phyloP scores from a whole-genome alignment of 2,329 filamentous ascomycete genomes.

The Colletotrichum neosansevieriae region DNA sequence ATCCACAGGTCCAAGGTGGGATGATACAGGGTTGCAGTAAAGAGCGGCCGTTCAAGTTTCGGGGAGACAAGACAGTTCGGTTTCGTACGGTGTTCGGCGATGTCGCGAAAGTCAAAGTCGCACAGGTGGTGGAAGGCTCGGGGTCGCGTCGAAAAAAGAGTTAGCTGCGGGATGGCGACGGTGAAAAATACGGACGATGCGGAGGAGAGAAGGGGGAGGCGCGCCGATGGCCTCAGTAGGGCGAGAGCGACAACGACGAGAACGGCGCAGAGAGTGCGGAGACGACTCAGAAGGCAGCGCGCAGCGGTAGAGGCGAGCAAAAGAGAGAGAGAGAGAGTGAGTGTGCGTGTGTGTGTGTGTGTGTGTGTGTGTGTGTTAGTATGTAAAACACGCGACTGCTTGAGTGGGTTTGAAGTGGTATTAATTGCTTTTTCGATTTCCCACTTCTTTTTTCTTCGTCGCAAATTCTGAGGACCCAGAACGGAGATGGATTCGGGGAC shows the following conservation, averaged over 20 bases:
- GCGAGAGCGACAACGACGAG: background rate
- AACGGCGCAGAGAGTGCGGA: slow-evolving; percentile 2
- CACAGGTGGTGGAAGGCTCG: slow-evolving; percentile 10
- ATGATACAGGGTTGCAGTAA: slow-evolving; percentile 40
- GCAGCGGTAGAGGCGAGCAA: background rate
- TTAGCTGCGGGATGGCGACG: slow-evolving; percentile 9
- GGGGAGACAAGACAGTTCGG: slow-evolving; percentile 18
- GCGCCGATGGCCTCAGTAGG: background rate
- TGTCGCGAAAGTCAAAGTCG: slow-evolving; percentile 24
- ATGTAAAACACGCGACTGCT: slow-evolving; percentile 14
- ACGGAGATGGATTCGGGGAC: slow-evolving; percentile 31
- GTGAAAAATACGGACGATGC: slow-evolving; percentile 6
- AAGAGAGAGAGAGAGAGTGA: background rate
- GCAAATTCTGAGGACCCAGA: slow-evolving; percentile 33
- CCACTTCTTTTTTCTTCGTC: slow-evolving; percentile 29
- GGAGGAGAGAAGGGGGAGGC: background rate
- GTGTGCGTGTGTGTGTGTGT: background rate
- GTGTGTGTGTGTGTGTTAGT: slow-evolving; percentile 4
- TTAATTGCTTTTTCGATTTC: slow-evolving; percentile 33
- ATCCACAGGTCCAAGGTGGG: slow-evolving; percentile 39
- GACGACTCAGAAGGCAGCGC: slow-evolving; percentile 5
- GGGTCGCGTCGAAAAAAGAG: slow-evolving; percentile 3
- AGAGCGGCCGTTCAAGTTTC: slow-evolving; percentile 27
- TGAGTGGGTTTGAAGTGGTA: slow-evolving; percentile 20
- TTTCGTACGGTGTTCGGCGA: slow-evolving; percentile 32